phyloP scores from a whole-genome alignment of 2,329 filamentous ascomycete species.

The Ophiostoma novo-ulmi region DNA sequence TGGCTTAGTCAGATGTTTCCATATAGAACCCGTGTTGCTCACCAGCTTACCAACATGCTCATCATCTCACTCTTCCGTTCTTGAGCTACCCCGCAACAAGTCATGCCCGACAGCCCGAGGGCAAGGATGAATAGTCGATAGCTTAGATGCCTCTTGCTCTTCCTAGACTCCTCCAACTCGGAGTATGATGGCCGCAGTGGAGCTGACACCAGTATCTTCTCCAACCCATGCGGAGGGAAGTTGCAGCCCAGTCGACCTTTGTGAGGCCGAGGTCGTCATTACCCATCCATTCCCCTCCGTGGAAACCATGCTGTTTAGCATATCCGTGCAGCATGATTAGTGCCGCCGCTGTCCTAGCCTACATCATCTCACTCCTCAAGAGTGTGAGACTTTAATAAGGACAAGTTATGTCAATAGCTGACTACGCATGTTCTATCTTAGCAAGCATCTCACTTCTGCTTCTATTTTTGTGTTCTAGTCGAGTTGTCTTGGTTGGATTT shows the following conservation, averaged over 20 bases:
- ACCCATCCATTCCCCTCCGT: neutral
- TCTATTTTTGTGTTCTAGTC: neutral
- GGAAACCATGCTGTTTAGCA: neutral
- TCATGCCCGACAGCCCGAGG: neutral
- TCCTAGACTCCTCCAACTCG: neutral
- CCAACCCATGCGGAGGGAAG: neutral
- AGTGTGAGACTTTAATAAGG: neutral
- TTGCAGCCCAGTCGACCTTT: neutral
- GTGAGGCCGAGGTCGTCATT: neutral
- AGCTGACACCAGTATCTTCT: neutral
- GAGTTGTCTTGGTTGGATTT: neutral
- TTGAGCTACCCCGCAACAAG: neutral
- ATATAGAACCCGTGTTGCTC: neutral
- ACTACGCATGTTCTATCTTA: neutral
- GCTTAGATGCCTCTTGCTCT: neutral
- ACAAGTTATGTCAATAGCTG: neutral
- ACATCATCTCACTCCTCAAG: neutral
- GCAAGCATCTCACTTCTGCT: neutral
- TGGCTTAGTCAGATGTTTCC: neutral
- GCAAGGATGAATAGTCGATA: neutral
- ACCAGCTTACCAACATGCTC: neutral
- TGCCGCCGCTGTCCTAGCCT: neutral
- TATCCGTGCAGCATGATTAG: neutral
- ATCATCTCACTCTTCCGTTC: neutral
- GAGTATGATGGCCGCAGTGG: conserved; percentile 1